These are phyloP conservation scores for Mycena metata DNA, from an alignment of 768 basidiomycete genomes.

Conservation along the genomic window DNA sequence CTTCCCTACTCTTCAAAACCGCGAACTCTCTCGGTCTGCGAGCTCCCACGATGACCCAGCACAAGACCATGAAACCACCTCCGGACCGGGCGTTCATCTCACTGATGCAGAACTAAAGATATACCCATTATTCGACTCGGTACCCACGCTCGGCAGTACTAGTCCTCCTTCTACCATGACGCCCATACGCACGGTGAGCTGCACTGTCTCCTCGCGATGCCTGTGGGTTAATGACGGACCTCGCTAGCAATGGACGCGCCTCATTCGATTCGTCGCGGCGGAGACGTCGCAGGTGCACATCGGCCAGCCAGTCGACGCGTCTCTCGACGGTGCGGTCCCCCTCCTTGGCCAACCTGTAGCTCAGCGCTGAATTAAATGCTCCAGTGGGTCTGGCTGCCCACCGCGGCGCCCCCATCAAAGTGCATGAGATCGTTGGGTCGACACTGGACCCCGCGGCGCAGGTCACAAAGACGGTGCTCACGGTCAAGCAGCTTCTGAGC, in stretches of 20 bases:
- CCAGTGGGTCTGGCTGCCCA: constrained; percentile 72
- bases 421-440: constrained; percentile 79
- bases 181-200: too few species aligned
- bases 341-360: neutral
- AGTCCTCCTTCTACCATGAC: too few species aligned
- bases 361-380: constrained; percentile 7
- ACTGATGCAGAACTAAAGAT: too few species aligned
- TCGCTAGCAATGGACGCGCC: constrained; percentile 78
- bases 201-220: too few species aligned
- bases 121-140: too few species aligned
- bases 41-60: too few species aligned
- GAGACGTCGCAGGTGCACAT: constrained; percentile 83
- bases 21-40: too few species aligned
- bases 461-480: constrained; percentile 73
- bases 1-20: too few species aligned
- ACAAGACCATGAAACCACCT: too few species aligned
- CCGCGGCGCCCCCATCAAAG: constrained; percentile 69
- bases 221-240: too few species aligned
- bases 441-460: constrained; percentile 76
- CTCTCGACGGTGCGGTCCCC: constrained; percentile 67
- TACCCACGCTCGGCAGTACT: too few species aligned
- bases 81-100: too few species aligned
- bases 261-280: constrained; percentile 84
- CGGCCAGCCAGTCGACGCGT: constrained; percentile 79
- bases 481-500: constrained; percentile 77